Percentiles rank a stretch among this genome's conserved stretches.
Evolutionary conservation across 2,329 filamentous ascomycete genomes (phyloP).

Genomic region (Fusarium xylarioides): DNA sequence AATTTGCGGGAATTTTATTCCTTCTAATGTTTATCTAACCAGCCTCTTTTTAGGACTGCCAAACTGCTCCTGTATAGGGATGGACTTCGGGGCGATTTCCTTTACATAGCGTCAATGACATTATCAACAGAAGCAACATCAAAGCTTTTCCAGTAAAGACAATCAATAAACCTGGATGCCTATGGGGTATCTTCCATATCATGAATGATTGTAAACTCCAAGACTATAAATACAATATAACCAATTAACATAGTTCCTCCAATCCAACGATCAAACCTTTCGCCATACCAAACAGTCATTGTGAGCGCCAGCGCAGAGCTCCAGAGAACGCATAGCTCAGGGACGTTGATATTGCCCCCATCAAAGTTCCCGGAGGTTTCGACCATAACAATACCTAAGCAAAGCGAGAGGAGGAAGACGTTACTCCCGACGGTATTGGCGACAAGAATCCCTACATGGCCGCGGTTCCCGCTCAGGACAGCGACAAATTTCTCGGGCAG

Average conservation of each 20-base stretch:
- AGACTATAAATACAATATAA: neutral
- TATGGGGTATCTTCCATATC: too few relatives aligned
- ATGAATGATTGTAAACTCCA: neutral
- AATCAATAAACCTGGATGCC: too few relatives aligned
- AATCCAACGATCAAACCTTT: neutral
- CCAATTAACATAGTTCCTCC: neutral
- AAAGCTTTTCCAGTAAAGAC: too few relatives aligned
- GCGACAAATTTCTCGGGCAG: neutral
- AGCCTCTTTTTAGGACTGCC: too few relatives aligned
- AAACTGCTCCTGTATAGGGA: too few relatives aligned
- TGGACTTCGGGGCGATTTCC: too few relatives aligned
- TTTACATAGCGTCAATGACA: too few relatives aligned
- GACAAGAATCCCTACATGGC: neutral
- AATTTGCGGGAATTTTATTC: too few relatives aligned
- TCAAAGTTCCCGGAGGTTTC: neutral
- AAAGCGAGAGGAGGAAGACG: neutral
- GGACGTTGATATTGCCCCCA: rapidly evolving
- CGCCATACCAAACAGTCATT: neutral
- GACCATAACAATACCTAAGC: neutral
- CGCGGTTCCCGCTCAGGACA: neutral
- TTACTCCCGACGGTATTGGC: neutral
- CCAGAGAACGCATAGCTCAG: neutral
- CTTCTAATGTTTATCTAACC: too few relatives aligned
- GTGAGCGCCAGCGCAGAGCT: neutral
- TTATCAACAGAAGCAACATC: too few relatives aligned